Evolutionary conservation across 2,329 filamentous ascomycete genomes (phyloP), one percentile per base, ranked within the genome.

Genomic region (Parastagonospora avenae): DNA sequence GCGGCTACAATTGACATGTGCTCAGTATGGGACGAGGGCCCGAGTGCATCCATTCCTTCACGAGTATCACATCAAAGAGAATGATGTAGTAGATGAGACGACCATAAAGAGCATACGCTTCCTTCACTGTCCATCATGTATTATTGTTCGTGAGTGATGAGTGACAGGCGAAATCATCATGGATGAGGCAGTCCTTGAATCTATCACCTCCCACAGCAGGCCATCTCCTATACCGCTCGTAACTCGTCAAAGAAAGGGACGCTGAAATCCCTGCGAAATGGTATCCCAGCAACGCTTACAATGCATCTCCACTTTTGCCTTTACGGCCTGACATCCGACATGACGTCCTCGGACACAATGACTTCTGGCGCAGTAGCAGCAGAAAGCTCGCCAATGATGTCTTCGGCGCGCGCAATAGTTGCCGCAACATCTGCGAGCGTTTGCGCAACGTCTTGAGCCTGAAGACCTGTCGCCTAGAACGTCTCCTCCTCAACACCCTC

Each of bases 401-500:
- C 30, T 42, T 46, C 42, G 30, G 41, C 36, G 55, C 45, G 39
- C 47, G 40, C 39, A 52, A 45, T 29, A 12, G 36, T n/a, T 50
- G 44, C 44, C 29, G 35, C 33, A 16, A 48, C 56, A 29, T 46
- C 45, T 8, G 42, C 33, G 4, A 58, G 48, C 41, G 30, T 52
- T 46, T 19, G 15, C 24, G 12, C 48, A 32, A 31, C 41, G 30
- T 45, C 40, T 43, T 28, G 10, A 38, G 35, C 30, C 35, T 37
- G 30, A 45, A 28, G 31, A 31, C 24, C 43, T 50, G 31, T 36
- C 59, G 19, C 48, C 61, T 67, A 68, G 42, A 68, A 68, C 36
- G 67, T 71, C 83, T 94, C 90, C 74, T 92, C 88, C 72, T 92
- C 90, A 59, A 87, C 87, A 27, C 76, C 85, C 66, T 92, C 88